Evolutionary conservation across 2,329 filamentous ascomycete species (phyloP), one percentile per base, ranked within the genome.

Genomic region (Trichoderma atrobrunneum): DNA sequence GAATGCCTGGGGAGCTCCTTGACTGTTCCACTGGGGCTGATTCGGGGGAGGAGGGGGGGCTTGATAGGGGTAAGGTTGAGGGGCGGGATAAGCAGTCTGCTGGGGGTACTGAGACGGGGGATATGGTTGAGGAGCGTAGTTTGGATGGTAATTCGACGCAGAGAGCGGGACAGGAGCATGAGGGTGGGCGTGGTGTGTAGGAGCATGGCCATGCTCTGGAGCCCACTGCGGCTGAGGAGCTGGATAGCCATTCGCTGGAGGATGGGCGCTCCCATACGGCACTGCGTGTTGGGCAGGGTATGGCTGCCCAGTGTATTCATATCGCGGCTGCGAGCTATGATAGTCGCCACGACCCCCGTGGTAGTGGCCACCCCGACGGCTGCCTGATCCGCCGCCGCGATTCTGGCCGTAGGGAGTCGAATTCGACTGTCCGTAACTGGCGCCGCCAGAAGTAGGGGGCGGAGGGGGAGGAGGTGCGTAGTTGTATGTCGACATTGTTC

Each of bases 101-200:
- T 85, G 85, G 14, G 81, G 76, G 72, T 84, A 83, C 68, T 84
- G 82, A 28, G 82, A 71, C 59, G 80, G 77, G 36, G 80, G 79
- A 72, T 89, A 90, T 10, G 83, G 79, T 75, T 89, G 89, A 54
- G 86, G 85, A 51, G 87, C 84, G 77, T 89, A 90, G 78, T 87
- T 88, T 39, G 87, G 87, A 74, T 89, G 88, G 76, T 89, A 89
- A 76, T 87, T 87, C 73, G 85, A 82, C 36, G 86, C 80, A 64
- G 87, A 84, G 39, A 89, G 80, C 32, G 86, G 85, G 69, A 83
- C 78, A 54, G 84, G 83, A 57, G 82, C 80, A 76, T 87, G 87
- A 39, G 83, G 78, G 28, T 85, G 81, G n/a, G 80, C 78, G 74
- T 83, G 81, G 67, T 82, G 82, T 36, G 81, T 79, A 8, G 78